phyloP scores from a whole-genome alignment of 345 rosid genomes.

The Euclidium syriacum region DNA sequence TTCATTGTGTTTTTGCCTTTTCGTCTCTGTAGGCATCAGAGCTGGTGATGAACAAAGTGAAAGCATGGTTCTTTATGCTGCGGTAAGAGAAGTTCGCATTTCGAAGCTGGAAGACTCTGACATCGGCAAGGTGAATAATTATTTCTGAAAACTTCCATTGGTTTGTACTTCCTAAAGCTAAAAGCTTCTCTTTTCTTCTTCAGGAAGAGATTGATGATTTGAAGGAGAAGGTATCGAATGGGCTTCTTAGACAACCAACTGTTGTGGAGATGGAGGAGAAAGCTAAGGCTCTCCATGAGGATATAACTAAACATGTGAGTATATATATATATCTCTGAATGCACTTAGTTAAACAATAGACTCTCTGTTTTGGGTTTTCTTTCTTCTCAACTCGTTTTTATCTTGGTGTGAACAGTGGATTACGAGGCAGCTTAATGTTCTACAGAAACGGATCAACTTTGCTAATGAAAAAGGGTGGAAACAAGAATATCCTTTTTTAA shows the following conservation, averaged over 20 bases:
- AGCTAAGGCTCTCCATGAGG: conserved; percentile 27
- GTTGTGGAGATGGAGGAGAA: conserved; percentile 29
- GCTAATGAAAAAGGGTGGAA: conserved; percentile 33
- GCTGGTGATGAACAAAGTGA: not conserved
- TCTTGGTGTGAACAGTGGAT: conserved; percentile 29
- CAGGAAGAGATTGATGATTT: conserved; percentile 28
- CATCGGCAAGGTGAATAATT: conserved; percentile 17
- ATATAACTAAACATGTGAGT: conserved; percentile 32
- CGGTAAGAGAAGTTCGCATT: conserved; percentile 15
- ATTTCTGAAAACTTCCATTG: not conserved
- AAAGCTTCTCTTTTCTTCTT: not conserved
- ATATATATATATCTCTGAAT: no score
- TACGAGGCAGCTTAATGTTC: conserved; percentile 21
- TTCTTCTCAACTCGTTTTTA: not conserved
- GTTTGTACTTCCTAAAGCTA: not conserved
- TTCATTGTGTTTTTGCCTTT: not conserved
- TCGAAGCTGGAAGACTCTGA: conserved; percentile 32
- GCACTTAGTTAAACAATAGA: not conserved
- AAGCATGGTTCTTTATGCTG: not conserved
- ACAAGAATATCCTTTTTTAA: conserved; percentile 29
- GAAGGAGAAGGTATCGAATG: conserved; percentile 20
- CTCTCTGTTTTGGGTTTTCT: not conserved
- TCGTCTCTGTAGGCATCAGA: conserved; percentile 13
- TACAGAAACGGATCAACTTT: conserved; percentile 27
- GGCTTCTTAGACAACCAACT: conserved; percentile 27